Percentiles rank a stretch among this genome's conserved stretches.
Conservation (phyloP, 2,329 filamentous ascomycete genomes). For the Colletotrichum sp. region DNA sequence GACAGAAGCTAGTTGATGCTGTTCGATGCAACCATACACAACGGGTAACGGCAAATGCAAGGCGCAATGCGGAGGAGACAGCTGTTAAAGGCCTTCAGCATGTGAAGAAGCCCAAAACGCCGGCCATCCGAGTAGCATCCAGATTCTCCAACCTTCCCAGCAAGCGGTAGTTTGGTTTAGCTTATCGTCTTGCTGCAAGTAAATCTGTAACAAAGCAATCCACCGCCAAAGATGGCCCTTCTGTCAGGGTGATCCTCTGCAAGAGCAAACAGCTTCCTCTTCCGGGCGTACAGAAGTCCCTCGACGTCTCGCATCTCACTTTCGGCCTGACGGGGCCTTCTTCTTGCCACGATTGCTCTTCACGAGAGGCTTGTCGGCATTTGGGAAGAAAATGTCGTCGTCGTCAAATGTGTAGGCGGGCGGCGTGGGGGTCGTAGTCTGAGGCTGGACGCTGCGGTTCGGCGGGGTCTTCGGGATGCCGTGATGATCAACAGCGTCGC, state of each 20-base stretch:
- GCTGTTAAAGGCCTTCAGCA: neutral
- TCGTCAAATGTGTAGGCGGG: neutral
- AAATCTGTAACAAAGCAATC: neutral
- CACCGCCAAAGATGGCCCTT: neutral
- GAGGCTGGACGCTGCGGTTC: neutral
- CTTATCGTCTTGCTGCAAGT: neutral
- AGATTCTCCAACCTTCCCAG: neutral
- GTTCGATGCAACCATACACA: neutral
- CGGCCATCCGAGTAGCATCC: neutral
- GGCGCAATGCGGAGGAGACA: neutral
- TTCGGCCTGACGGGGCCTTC: neutral
- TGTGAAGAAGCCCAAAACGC: neutral
- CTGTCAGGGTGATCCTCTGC: neutral
- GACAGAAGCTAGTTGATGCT: neutral
- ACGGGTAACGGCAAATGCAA: neutral
- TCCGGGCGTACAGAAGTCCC: neutral
- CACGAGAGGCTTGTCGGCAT: neutral
- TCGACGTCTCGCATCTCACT: neutral
- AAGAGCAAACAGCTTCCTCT: neutral
- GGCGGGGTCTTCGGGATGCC: neutral
- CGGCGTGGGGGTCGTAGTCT: neutral
- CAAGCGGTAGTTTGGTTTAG: neutral
- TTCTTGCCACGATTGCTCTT: neutral
- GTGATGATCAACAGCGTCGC: neutral
- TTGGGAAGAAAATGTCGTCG: constrained; percentile 10